These are phyloP conservation scores for Globisporangium alternatum DNA, from an alignment of 352 stramenopile species.

Conservation along the genomic window DNA sequence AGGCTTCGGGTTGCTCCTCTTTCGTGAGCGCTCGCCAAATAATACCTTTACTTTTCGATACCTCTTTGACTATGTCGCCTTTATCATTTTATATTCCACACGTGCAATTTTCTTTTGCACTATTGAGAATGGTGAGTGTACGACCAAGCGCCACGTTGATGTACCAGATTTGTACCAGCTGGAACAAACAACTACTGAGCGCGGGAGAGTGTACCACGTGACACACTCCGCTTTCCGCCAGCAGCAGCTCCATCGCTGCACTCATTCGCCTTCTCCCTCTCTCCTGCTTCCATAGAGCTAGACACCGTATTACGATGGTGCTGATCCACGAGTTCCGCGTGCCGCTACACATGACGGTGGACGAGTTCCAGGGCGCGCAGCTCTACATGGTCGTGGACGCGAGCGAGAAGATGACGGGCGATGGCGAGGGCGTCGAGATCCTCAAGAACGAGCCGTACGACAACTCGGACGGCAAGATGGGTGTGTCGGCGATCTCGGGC, in stretches of 20 bases:
- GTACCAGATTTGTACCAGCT: no score
- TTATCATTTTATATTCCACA: no score
- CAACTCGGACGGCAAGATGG: constrained; percentile 77
- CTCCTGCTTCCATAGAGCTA: background rate
- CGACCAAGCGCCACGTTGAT: no score
- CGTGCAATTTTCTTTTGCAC: no score
- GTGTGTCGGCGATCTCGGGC: constrained; percentile 69
- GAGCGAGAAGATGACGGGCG: constrained; percentile 80
- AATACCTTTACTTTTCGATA: no score
- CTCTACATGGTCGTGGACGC: constrained; percentile 88
- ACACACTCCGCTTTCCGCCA: constrained; percentile 1
- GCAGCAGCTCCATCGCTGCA: background rate
- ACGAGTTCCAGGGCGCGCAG: constrained; percentile 85
- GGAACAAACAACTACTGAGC: background rate
- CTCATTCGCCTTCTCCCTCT: background rate
- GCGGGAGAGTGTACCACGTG: background rate
- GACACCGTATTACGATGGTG: constrained; percentile 36
- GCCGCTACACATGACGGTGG: constrained; percentile 82
- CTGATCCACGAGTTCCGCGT: constrained; percentile 88
- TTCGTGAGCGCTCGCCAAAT: no score
- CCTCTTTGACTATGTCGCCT: no score
- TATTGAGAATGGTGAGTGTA: no score
- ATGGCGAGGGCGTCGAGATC: constrained; percentile 84
- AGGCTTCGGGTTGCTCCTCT: no score
- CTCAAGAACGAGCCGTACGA: constrained; percentile 81